Conservation (phyloP, 768 basidiomycete species). For the Pleurotus cornucopiae region DNA sequence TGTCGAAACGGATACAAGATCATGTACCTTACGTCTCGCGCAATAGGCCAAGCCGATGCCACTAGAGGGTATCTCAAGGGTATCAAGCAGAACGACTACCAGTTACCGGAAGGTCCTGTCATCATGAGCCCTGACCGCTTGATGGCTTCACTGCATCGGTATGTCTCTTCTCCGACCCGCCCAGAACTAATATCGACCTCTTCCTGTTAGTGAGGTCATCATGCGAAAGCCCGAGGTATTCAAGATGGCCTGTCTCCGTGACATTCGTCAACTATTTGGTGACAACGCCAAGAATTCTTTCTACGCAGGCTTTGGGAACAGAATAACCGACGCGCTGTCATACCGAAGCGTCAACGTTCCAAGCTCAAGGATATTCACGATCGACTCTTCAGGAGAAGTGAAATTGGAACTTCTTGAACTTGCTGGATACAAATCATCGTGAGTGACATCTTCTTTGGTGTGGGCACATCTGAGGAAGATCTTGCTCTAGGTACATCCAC, state of each 20-base stretch:
- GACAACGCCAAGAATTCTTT: constrained; percentile 71
- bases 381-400: constrained; percentile 91
- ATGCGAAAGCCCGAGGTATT: constrained; percentile 99
- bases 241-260: constrained; percentile 98
- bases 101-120: constrained; percentile 96
- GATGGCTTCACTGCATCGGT: constrained; percentile 94
- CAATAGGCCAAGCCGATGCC: constrained; percentile 96
- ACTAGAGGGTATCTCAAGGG: constrained; percentile 92
- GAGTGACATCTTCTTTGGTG: constrained; percentile 22
- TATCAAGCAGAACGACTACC: constrained; percentile 93
- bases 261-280: constrained; percentile 89
- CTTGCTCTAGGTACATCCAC: constrained; percentile 75
- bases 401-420: constrained; percentile 96
- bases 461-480: not conserved
- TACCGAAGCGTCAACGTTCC: constrained; percentile 95
- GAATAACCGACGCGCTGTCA: constrained; percentile 97
- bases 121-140: constrained; percentile 98
- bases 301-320: constrained; percentile 97
- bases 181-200: not conserved
- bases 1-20: constrained; percentile 95
- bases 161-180: constrained; percentile 15
- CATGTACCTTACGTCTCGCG: constrained; percentile 94
- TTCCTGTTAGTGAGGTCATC: constrained; percentile 77
- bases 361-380: constrained; percentile 93
- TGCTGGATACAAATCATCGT: constrained; percentile 97